A percentile compares a stretch with the other conserved stretches of the same genome.
These are phyloP conservation scores for Penstemon eatonii DNA, from an alignment of 257 asterid genomes.

Conservation along the genomic window DNA sequence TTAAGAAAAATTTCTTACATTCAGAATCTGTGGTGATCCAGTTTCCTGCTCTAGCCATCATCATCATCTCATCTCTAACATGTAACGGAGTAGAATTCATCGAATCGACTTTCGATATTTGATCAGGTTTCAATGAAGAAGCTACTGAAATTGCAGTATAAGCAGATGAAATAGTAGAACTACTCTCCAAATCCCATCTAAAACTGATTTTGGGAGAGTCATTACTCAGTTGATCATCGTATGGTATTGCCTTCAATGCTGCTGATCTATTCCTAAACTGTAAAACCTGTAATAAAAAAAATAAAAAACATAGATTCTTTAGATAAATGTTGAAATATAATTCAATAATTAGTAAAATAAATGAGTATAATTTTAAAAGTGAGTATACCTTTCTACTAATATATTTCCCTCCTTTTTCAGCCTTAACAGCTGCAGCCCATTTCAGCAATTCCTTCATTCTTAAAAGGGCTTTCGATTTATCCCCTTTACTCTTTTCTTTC, in stretches of 20 bases:
- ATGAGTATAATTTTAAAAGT: not conserved
- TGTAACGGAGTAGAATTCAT: conserved; percentile 43
- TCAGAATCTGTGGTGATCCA: conserved; percentile 92
- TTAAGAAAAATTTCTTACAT: conserved; percentile 41
- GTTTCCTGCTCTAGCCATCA: conserved; percentile 39
- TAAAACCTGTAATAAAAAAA: conserved; percentile 42
- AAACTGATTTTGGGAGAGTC: conserved; percentile 82
- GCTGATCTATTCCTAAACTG: conserved; percentile 41
- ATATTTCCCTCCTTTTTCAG: conserved; percentile 57
- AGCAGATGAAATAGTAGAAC: conserved; percentile 56
- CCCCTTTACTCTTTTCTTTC: conserved; percentile 49
- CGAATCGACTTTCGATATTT: conserved; percentile 29
- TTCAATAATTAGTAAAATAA: too few species aligned
- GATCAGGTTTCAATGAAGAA: conserved; percentile 35
- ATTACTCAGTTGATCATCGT: conserved; percentile 53
- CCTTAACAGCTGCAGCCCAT: conserved; percentile 72
- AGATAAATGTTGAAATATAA: too few species aligned
- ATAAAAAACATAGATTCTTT: not conserved
- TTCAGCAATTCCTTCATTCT: conserved; percentile 68
- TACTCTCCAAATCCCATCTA: conserved; percentile 74
- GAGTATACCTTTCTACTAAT: conserved; percentile 51
- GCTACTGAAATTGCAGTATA: conserved; percentile 44
- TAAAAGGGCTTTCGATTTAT: conserved; percentile 47
- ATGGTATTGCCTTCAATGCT: conserved; percentile 43
- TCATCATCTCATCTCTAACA: conserved; percentile 26